Conservation (phyloP, 345 rosid species). For the Populus ilicifolia region DNA sequence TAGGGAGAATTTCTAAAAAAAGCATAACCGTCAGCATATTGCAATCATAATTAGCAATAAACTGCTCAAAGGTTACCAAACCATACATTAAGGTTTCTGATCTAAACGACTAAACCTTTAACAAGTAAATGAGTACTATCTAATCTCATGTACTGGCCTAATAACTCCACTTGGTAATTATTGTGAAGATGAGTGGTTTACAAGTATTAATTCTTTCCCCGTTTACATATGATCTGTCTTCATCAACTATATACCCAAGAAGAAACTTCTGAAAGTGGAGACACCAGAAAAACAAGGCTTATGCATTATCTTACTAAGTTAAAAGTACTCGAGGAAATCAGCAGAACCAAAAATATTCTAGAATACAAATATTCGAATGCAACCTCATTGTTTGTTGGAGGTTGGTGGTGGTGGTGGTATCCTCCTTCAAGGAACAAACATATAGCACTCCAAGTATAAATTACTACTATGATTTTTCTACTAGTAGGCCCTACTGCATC, state of each 20-base stretch:
- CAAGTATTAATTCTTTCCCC: neutral
- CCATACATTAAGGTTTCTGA: constrained; percentile 12
- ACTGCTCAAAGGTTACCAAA: neutral
- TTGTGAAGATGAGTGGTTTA: neutral
- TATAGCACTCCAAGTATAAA: constrained; percentile 13
- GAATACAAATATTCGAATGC: constrained; percentile 16
- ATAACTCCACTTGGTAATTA: neutral
- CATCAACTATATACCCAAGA: neutral
- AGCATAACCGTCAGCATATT: neutral
- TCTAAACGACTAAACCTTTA: neutral
- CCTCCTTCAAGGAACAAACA: constrained; percentile 19
- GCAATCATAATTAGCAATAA: neutral
- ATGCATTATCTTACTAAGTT: constrained; percentile 13
- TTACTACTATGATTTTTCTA: constrained; percentile 7
- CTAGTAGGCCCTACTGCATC: constrained; percentile 39
- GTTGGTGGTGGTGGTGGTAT: constrained; percentile 16
- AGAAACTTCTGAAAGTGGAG: neutral
- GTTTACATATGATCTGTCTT: neutral
- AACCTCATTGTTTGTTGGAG: constrained; percentile 12
- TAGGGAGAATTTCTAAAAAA: neutral
- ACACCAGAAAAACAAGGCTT: neutral
- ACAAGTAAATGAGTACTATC: neutral
- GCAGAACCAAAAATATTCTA: neutral
- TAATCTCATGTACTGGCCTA: neutral
- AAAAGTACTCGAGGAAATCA: neutral